Evolutionary conservation across 768 basidiomycete species (phyloP).

Genomic region (Serendipita sp.): DNA sequence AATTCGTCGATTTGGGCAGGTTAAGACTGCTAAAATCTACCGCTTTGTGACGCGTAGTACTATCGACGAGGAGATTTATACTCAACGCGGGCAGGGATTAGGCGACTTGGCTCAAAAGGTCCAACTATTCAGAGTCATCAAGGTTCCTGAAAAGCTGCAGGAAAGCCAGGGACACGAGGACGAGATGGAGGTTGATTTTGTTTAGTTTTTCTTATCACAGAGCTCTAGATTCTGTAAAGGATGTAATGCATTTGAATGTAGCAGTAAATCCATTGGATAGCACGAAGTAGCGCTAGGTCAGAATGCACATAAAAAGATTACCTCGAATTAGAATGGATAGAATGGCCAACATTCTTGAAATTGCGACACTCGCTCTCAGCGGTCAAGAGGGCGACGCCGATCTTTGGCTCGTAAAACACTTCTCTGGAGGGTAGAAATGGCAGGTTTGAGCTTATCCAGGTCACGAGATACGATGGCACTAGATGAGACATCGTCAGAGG

Average conservation of each 20-base stretch:
- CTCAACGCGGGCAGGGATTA: slow-evolving; percentile 9
- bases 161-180: neutral
- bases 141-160: neutral
- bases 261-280: neutral
- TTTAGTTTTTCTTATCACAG: neutral
- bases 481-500: neutral
- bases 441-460: slow-evolving; percentile 70
- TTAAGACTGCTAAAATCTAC: slow-evolving; percentile 64
- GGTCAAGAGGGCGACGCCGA: neutral
- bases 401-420: slow-evolving; percentile 1
- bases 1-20: slow-evolving; percentile 68
- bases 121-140: neutral
- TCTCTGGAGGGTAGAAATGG: slow-evolving; percentile 44
- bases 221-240: neutral
- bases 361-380: neutral
- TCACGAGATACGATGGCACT: slow-evolving; percentile 51
- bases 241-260: neutral
- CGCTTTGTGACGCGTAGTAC: slow-evolving; percentile 74
- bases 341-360: no score
- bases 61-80: slow-evolving; percentile 72
- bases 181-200: neutral
- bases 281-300: neutral
- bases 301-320: neutral
- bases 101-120: neutral
- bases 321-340: neutral